Conservation (phyloP, 2,329 filamentous ascomycete species). For the Aureobasidium namibiae region DNA sequence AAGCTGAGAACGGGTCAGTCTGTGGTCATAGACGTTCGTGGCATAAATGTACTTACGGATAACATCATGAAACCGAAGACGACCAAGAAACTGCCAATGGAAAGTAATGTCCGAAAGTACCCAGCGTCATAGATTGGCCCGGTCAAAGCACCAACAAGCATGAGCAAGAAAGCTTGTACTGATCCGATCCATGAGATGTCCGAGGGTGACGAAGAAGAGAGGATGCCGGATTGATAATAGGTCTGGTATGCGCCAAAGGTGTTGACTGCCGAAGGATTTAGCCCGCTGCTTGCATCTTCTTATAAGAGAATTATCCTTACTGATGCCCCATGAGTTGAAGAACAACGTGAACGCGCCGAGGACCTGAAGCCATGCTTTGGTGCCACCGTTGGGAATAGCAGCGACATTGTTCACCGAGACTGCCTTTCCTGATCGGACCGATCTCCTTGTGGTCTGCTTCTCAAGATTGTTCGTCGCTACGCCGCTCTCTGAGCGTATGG, state of each 20-base stretch:
- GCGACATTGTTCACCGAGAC: constrained; percentile 34
- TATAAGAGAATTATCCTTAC: too few relatives aligned
- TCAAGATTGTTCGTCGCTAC: constrained; percentile 7
- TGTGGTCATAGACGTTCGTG: too few relatives aligned
- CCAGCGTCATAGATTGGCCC: constrained; percentile 44
- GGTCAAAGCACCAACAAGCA: constrained; percentile 36
- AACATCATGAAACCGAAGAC: constrained; percentile 48
- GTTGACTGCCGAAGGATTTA: constrained; percentile 30
- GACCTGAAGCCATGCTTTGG: constrained; percentile 40
- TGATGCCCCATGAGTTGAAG: constrained; percentile 36
- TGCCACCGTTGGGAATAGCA: constrained; percentile 38
- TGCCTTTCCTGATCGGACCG: constrained; percentile 19
- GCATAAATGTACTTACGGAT: too few relatives aligned
- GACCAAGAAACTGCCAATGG: constrained; percentile 37
- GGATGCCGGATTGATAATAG: constrained; percentile 37
- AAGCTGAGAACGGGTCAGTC: too few relatives aligned
- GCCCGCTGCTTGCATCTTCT: not conserved
- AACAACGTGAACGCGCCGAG: constrained; percentile 38
- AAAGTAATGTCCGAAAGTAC: constrained; percentile 37
- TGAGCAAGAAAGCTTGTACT: constrained; percentile 40
- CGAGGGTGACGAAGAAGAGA: constrained; percentile 32
- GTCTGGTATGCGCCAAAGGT: constrained; percentile 42
- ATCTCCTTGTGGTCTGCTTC: constrained; percentile 10
- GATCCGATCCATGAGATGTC: constrained; percentile 43
- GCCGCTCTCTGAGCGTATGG: too few relatives aligned